Evolutionary conservation across 345 rosid species (phyloP).

Genomic region (Rhodomyrtus tomentosa): DNA sequence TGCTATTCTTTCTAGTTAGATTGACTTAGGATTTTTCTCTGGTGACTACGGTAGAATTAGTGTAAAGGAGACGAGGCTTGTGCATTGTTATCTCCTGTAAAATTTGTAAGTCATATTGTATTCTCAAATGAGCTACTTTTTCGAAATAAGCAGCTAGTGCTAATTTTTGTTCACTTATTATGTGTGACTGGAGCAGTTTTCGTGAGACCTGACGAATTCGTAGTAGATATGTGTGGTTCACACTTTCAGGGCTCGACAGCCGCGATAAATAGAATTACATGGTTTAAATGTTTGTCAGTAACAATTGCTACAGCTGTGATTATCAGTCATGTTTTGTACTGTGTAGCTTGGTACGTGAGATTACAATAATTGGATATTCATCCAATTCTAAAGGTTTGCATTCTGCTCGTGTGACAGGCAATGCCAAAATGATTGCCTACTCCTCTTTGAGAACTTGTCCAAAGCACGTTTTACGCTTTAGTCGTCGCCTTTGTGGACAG

Average conservation of each 20-base stretch:
- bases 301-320: background rate
- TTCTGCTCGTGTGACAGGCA: conserved; percentile 18
- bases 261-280: background rate
- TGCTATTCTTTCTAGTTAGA: background rate
- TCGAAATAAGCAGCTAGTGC: background rate
- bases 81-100: background rate
- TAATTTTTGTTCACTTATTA: background rate
- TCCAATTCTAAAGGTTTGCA: background rate
- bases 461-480: conserved; percentile 34
- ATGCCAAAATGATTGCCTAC: conserved; percentile 40
- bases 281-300: background rate
- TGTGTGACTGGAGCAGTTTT: background rate
- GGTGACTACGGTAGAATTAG: background rate
- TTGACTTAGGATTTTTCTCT: background rate
- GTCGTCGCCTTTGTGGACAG: conserved; percentile 15
- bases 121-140: background rate
- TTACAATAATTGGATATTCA: background rate
- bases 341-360: background rate
- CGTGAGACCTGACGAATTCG: background rate
- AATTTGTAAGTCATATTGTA: background rate
- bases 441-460: conserved; percentile 42
- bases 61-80: background rate
- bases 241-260: background rate
- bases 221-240: background rate
- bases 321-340: background rate